Evolutionary conservation across 192 early-diverging fungal genomes (phyloP).

Genomic region (Phycomyces nitens): DNA sequence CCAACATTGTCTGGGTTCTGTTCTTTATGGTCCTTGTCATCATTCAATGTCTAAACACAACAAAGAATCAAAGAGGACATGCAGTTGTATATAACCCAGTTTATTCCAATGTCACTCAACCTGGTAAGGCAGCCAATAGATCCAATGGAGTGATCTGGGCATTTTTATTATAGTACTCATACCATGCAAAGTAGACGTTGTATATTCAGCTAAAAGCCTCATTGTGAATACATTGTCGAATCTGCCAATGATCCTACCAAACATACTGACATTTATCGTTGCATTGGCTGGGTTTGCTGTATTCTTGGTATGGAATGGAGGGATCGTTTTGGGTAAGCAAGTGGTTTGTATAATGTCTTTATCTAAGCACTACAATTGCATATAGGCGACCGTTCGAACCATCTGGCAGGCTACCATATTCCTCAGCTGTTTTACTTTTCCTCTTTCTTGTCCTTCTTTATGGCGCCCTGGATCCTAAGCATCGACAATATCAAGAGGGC

Average conservation of each 20-base stretch:
- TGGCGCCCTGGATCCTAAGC: constrained; percentile 43
- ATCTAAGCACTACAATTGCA: too few species aligned
- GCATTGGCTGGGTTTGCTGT: constrained; percentile 48
- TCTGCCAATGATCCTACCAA: constrained; percentile 7
- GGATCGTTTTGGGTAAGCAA: constrained; percentile 75
- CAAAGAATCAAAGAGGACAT: not conserved
- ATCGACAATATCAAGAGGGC: not conserved
- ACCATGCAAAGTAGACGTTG: not conserved
- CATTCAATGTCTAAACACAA: constrained; percentile 24
- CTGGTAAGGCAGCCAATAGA: not conserved
- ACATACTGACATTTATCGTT: constrained; percentile 51
- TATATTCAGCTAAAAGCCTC: constrained; percentile 25
- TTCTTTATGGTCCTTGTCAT: constrained; percentile 58
- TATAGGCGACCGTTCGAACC: constrained; percentile 86
- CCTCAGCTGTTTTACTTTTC: constrained; percentile 87
- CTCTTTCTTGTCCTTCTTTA: constrained; percentile 51
- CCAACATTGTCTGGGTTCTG: constrained; percentile 85
- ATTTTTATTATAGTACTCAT: not conserved
- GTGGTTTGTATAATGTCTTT: not conserved
- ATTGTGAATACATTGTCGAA: constrained; percentile 18
- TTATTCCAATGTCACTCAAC: not conserved
- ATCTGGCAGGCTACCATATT: constrained; percentile 72
- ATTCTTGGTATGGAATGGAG: constrained; percentile 76
- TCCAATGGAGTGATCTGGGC: too few species aligned
- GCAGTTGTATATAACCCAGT: constrained; percentile 24